Evolutionary conservation across 75 land plant species (phyloP).

Genomic region (Cryptomeria japonica): DNA sequence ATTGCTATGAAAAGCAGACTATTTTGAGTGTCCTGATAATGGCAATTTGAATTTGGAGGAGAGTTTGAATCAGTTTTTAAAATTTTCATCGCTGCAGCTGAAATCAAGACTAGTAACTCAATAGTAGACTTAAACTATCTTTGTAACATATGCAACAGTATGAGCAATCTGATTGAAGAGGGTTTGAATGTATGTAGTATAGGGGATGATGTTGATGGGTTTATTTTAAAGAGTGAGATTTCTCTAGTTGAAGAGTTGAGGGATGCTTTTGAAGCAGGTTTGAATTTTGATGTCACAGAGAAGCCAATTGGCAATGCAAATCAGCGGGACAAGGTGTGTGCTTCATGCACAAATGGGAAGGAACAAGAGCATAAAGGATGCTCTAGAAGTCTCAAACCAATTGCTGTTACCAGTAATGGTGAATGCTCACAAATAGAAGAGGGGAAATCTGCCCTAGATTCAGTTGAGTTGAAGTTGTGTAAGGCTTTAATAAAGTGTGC

Average conservation of each 20-base stretch:
- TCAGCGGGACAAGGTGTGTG: neutral
- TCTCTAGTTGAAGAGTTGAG: constrained; percentile 7
- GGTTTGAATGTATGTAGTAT: neutral
- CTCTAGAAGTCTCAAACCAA: neutral
- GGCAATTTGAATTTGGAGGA: constrained; percentile 9
- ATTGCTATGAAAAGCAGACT: neutral
- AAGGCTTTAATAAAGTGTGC: neutral
- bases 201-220: neutral
- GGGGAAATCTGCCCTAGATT: neutral
- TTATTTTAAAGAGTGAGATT: neutral
- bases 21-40: neutral
- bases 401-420: neutral
- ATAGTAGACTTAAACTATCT: neutral
- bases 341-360: neutral
- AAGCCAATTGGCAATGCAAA: neutral
- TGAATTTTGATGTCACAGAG: neutral
- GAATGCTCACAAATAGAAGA: neutral
- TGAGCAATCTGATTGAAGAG: neutral
- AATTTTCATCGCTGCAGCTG: neutral
- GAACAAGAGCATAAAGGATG: neutral
- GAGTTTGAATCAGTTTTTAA: too few relatives aligned
- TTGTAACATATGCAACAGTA: neutral
- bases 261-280: constrained; percentile 7
- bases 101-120: neutral
- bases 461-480: neutral